Evolutionary conservation across 805 yeast genomes (phyloP).

Genomic region (Metschnikowia drakensbergensis): DNA sequence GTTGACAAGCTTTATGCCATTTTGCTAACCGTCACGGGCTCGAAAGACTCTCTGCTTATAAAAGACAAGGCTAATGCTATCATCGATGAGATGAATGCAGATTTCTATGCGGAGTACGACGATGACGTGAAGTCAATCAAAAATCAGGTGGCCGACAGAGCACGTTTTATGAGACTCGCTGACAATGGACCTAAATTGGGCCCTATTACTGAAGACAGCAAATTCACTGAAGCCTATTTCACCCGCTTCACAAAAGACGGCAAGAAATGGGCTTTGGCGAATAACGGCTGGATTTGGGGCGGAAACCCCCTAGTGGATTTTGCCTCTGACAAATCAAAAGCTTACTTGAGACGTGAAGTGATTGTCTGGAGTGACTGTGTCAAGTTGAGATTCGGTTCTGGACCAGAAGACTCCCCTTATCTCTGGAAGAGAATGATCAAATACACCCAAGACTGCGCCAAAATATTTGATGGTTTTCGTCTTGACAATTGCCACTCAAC

Average conservation of each 20-base stretch:
- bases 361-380: slow-evolving; percentile 98
- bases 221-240: slow-evolving; percentile 84
- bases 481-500: slow-evolving; percentile 96
- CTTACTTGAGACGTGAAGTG: slow-evolving; percentile 86
- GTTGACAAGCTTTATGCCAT: slow-evolving; percentile 49
- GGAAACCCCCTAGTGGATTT: slow-evolving; percentile 92
- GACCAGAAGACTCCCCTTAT: slow-evolving; percentile 79
- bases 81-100: slow-evolving; percentile 73
- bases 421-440: slow-evolving; percentile 85
- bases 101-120: slow-evolving; percentile 71
- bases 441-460: slow-evolving; percentile 70
- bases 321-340: slow-evolving; percentile 75
- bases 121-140: slow-evolving; percentile 63
- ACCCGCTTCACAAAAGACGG: slow-evolving; percentile 63
- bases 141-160: slow-evolving; percentile 70
- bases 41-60: slow-evolving; percentile 18
- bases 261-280: slow-evolving; percentile 69
- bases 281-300: slow-evolving; percentile 99
- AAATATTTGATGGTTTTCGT: slow-evolving; percentile 78
- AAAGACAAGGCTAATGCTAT: slow-evolving; percentile 44
- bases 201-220: slow-evolving; percentile 45
- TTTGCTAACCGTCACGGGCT: slow-evolving; percentile 29
- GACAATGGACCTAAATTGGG: slow-evolving; percentile 81
- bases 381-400: slow-evolving; percentile 77
- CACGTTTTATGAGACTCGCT: slow-evolving; percentile 72